Conservation (phyloP, 1,139 yeast genomes). For the Diutina mesorugosa region DNA sequence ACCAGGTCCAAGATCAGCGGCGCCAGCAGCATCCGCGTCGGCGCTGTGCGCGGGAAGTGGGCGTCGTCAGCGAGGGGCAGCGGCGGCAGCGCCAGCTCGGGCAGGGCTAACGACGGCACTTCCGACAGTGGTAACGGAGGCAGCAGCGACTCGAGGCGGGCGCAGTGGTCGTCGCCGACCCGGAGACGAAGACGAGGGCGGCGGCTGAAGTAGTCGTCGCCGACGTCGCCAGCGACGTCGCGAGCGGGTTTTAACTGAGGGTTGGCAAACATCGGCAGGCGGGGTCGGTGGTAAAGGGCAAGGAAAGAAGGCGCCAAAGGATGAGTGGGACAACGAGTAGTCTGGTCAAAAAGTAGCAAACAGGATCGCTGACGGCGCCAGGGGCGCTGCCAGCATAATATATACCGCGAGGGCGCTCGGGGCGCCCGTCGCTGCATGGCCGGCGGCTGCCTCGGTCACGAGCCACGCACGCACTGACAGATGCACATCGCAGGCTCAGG, state of each 20-base stretch:
- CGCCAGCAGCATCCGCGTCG: not conserved
- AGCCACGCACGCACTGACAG: not conserved
- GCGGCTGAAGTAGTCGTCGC: not conserved
- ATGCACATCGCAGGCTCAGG: not conserved
- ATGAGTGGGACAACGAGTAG: not conserved
- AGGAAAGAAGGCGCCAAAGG: not conserved
- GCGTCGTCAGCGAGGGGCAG: not conserved
- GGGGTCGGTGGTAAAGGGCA: not conserved
- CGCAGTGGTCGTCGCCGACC: not conserved
- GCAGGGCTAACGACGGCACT: not conserved
- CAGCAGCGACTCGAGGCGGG: not conserved
- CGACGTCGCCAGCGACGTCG: not conserved
- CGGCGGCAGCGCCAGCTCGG: not conserved
- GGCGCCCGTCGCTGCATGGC: not conserved
- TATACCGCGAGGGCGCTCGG: not conserved
- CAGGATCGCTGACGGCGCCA: not conserved
- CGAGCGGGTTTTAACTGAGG: not conserved
- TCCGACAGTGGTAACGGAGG: not conserved
- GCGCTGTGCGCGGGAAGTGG: not conserved
- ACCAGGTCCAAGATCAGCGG: not conserved
- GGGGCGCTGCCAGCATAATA: not conserved
- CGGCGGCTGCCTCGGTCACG: not conserved
- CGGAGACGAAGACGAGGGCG: not conserved
- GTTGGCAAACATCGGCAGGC: not conserved
- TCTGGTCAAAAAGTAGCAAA: not conserved